Conservation (phyloP, 257 asterid species). For the Fraxinus excelsior region DNA sequence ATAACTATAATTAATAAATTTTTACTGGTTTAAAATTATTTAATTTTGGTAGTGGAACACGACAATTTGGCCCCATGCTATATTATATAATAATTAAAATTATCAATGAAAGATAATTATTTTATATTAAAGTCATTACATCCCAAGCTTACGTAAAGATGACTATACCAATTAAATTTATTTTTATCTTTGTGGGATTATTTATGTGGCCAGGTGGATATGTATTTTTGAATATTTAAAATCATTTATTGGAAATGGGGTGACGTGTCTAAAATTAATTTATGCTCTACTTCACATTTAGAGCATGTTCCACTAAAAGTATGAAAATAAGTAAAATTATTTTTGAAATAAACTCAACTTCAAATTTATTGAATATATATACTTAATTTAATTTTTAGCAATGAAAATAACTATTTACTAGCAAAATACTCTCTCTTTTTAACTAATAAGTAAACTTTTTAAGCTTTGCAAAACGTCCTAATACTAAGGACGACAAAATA, state of each 20-base stretch:
- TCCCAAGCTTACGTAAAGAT: conserved; percentile 49
- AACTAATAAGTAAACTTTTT: too few relatives aligned
- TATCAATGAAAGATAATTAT: conserved; percentile 33
- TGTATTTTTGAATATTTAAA: not conserved
- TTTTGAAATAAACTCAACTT: too few relatives aligned
- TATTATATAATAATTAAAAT: conserved; percentile 21
- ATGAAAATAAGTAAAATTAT: not conserved
- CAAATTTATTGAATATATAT: too few relatives aligned
- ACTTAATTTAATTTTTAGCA: too few relatives aligned
- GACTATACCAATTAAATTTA: conserved; percentile 29
- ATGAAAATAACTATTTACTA: not conserved
- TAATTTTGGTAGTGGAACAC: conserved; percentile 52
- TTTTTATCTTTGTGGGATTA: not conserved
- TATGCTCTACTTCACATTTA: not conserved
- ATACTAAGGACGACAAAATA: too few relatives aligned
- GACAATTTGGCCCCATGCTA: conserved; percentile 48
- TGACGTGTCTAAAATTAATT: not conserved
- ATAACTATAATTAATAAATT: conserved; percentile 20
- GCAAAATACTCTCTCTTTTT: not conserved
- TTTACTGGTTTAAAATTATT: conserved; percentile 16
- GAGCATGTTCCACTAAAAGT: not conserved
- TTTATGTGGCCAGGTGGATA: conserved; percentile 25
- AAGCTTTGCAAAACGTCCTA: too few relatives aligned
- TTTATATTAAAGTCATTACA: conserved; percentile 42
- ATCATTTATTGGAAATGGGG: not conserved